Percentiles rank a stretch among this genome's conserved stretches.
Evolutionary conservation across 257 asterid genomes (phyloP).

Genomic region (Cynanchum wilfordii): DNA sequence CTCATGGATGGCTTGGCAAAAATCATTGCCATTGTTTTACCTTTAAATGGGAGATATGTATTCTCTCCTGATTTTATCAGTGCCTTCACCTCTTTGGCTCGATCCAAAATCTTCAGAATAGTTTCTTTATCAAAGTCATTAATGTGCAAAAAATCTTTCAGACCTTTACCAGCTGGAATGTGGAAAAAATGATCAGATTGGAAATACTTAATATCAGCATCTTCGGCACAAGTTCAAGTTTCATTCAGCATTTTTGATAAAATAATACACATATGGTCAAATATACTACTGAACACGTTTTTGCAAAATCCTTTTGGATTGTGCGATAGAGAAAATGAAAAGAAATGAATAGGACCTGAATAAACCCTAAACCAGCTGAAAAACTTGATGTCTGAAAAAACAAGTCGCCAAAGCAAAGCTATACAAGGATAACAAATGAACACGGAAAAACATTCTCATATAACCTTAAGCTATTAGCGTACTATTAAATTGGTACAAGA

Average conservation of each 20-base stretch:
- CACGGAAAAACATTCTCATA: not conserved
- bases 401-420: not conserved
- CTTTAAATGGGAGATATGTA: slow-evolving; percentile 83
- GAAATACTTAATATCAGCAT: not conserved
- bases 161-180: slow-evolving; percentile 59
- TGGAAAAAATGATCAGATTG: slow-evolving; percentile 2
- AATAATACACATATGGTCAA: not conserved
- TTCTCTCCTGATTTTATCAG: slow-evolving; percentile 82
- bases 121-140: slow-evolving; percentile 76
- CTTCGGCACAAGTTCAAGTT: not conserved
- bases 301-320: not conserved
- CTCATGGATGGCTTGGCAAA: slow-evolving; percentile 99
- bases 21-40: slow-evolving; percentile 97
- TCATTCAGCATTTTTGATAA: not conserved
- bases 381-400: not conserved
- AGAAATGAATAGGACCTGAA: not conserved
- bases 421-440: not conserved
- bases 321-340: not conserved
- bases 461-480: not conserved
- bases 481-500: not conserved
- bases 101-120: slow-evolving; percentile 61
- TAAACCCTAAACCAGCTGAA: not conserved
- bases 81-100: slow-evolving; percentile 85
- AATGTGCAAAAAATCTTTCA: slow-evolving; percentile 80
- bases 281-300: not conserved